Evolutionary conservation across 129 eudicot species (phyloP).

Genomic region (Artemisia argyi): DNA sequence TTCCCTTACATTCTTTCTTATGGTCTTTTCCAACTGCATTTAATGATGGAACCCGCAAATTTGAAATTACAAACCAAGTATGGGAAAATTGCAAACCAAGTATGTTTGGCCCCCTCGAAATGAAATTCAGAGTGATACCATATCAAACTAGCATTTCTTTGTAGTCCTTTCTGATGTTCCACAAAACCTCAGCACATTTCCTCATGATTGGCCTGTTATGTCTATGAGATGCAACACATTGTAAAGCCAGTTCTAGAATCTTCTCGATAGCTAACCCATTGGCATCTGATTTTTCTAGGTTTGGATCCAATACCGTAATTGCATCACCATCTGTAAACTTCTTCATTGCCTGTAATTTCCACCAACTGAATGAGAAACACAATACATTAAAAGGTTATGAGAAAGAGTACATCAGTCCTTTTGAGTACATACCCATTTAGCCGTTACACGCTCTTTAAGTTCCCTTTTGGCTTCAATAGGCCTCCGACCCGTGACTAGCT

Average conservation of each 20-base stretch:
- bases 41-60: constrained; percentile 4
- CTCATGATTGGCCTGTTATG: constrained; percentile 72
- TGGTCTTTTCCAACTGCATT: neutral
- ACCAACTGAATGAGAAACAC: neutral
- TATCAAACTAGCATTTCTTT: constrained; percentile 43
- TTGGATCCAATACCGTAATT: constrained; percentile 63
- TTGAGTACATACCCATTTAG: constrained; percentile 73
- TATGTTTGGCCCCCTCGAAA: constrained; percentile 3
- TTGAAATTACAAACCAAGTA: constrained; percentile 8
- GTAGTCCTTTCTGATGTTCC: constrained; percentile 89
- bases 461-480: constrained; percentile 80
- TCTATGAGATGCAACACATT: constrained; percentile 68
- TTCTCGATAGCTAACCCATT: constrained; percentile 57
- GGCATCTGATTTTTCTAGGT: constrained; percentile 56
- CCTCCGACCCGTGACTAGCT: constrained; percentile 82
- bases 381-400: neutral
- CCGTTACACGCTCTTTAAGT: constrained; percentile 65
- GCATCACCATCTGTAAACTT: constrained; percentile 65
- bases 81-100: constrained; percentile 5
- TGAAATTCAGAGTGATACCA: neutral
- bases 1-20: neutral
- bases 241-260: constrained; percentile 74
- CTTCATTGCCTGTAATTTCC: constrained; percentile 65
- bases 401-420: constrained; percentile 12
- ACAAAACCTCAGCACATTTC: constrained; percentile 80